These are phyloP conservation scores for Leucosporidium creatinivorum DNA, from an alignment of 768 basidiomycete genomes.

Conservation along the genomic window DNA sequence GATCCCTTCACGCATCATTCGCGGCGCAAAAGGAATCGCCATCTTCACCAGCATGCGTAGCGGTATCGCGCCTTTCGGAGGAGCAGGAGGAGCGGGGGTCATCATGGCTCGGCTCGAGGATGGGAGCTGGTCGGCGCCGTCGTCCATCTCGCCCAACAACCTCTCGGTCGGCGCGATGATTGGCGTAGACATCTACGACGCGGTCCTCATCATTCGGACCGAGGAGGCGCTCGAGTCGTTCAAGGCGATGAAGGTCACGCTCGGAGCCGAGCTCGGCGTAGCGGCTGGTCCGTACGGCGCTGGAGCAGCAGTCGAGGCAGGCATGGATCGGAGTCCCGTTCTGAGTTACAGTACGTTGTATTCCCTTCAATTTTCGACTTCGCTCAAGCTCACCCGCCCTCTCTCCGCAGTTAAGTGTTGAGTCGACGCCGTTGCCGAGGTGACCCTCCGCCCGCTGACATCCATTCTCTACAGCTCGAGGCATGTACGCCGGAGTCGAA, in stretches of 20 bases:
- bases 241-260: constrained; percentile 33
- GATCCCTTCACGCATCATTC: constrained; percentile 34
- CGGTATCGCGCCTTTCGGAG: constrained; percentile 23
- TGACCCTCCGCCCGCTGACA: no score
- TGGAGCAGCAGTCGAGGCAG: constrained; percentile 31
- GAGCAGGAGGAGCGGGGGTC: constrained; percentile 17
- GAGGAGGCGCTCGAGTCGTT: constrained; percentile 37
- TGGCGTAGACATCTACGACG: constrained; percentile 31
- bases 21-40: constrained; percentile 24
- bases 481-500: constrained; percentile 38
- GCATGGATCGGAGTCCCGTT: constrained; percentile 32
- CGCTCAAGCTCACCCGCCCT: no score
- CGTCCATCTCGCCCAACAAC: constrained; percentile 37
- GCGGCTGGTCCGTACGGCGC: constrained; percentile 35
- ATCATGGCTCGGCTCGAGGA: constrained; percentile 22
- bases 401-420: no score
- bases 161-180: constrained; percentile 34
- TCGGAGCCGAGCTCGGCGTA: constrained; percentile 33
- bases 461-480: constrained; percentile 1
- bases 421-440: no score
- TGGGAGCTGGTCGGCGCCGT: constrained; percentile 37
- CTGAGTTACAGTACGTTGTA: constrained; percentile 23
- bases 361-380: no score
- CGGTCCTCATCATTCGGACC: constrained; percentile 32
- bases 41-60: constrained; percentile 36